Base-by-base conservation (phyloP, 768 basidiomycete genomes). In the Suillus ampliporus region DNA sequence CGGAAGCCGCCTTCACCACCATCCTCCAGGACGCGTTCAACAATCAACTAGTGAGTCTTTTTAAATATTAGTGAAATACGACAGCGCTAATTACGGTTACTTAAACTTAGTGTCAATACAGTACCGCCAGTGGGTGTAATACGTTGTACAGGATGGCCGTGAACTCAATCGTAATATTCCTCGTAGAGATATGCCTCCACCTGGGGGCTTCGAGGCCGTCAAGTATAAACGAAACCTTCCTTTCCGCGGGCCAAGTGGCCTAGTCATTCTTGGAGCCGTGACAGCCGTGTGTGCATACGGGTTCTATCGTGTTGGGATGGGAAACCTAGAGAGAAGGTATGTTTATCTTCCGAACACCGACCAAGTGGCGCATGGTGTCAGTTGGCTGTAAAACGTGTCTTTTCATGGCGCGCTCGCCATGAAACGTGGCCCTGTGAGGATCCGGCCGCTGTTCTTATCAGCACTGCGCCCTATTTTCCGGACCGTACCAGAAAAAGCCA, bases 151-250 rank as follows among this genome's bases (percentile, higher is more conserved):
- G 61, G 47, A 46, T 64, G 47, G 57, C 38, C 38, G 41, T 67
- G 54, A 68, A 62, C 48, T 41, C 26, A 53, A 35, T 26, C n/a
- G n/a, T n/a, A 60, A 57, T 51, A 21, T 19, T 66, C 62, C 62
- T 68, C 61, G 62, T 78, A 97, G 96, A 79, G 97, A 99, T 73
- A 91, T 99, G 88, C 97, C 97, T 69, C 97, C 97, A 46, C 69
- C 88, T 50, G 95, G 95, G 65, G 97, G 97, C 2, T 99, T 97
- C 78, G 95, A 93, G 73, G 79, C 90, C 34, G 79, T 99, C 79
- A 90, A 90, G 77, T 99, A 98, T 86, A 96, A 95, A 78, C 91
- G 97, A 68, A 97, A 96, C 78, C 86, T 99, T 52, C 95, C 97
- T 51, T 81, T 94, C 74, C 87, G 91, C 62, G 94, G 94, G 3